Evolutionary conservation across 1,139 yeast genomes (phyloP).

Genomic region (Debaryomycetaceae sp.): DNA sequence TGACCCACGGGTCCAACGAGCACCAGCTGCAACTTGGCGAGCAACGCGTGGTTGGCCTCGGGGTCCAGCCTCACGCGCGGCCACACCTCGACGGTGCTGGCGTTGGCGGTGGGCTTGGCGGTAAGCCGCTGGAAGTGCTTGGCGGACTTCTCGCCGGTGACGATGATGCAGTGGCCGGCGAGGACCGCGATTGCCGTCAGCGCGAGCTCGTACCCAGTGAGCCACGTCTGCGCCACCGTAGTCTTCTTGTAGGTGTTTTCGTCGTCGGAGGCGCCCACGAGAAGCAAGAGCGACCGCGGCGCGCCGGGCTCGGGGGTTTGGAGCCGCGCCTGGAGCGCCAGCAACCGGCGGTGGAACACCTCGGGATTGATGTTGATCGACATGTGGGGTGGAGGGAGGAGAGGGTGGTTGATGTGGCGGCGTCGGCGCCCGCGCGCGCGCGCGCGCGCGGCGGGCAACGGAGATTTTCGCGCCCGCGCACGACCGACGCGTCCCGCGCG

Average conservation of each 20-base stretch:
- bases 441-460: no score
- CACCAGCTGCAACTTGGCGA: constrained; percentile 39
- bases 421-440: no score
- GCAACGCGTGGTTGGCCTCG: constrained; percentile 57
- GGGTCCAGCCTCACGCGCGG: constrained; percentile 66
- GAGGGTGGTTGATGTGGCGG: no score
- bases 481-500: constrained; percentile 1
- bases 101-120: constrained; percentile 30
- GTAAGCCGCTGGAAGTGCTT: constrained; percentile 63
- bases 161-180: constrained; percentile 54
- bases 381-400: no score
- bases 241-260: constrained; percentile 90
- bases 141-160: constrained; percentile 87
- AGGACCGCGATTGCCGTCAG: constrained; percentile 76
- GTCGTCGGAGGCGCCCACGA: constrained; percentile 81
- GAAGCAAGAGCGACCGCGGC: constrained; percentile 39
- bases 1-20: constrained; percentile 59
- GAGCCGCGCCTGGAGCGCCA: constrained; percentile 36
- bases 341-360: constrained; percentile 38
- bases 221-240: constrained; percentile 86
- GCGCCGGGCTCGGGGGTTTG: constrained; percentile 45
- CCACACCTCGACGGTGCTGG: constrained; percentile 60
- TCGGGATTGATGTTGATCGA: constrained; percentile 31
- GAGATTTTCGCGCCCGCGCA: neutral
- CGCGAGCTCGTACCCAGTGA: constrained; percentile 91